Base-by-base conservation (phyloP, 257 asterid species). In the Gynochthodes officinalis region DNA sequence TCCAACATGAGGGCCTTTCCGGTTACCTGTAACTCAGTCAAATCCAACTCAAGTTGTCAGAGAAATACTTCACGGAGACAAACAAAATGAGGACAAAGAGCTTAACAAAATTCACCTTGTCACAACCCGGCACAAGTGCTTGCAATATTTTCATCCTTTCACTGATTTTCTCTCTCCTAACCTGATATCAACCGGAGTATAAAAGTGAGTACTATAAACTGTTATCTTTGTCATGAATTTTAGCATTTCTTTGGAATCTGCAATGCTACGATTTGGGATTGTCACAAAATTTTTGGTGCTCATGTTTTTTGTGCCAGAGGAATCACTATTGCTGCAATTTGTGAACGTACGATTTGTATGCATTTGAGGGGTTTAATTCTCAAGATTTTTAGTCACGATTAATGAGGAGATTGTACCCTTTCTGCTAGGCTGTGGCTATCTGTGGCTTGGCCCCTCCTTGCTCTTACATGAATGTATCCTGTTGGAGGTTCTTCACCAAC, bases 1-100 rank as follows among this genome's bases (percentile, higher is more conserved):
- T 92, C 98, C 93, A 92, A 84, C 92, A 92, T 83, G 78, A 84
- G 93, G 90, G 98, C 98, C 96, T 92, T 92, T 33, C 98, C 98
- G 65, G 89, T 88, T 67, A 86, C 93, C 97, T 91, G 85, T 80
- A 48, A 69, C 60, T 75, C 85, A 85, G 64, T 61, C 78, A 82
- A 79, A 76, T 35, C 74, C 86, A 85, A 84, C 80, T 80, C 67
- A 64, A 64, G 43, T 19, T 78, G 82, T 76, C 82, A 75, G 77
- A 30, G 28, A 64, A 39, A 27, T 27, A 25, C 64, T 39, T 28
- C 32, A 19, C 13, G 5, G 50, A 43, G 28, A 63, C 35, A 70
- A 80, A 52, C 53, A 54, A 77, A 53, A 21, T 53, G 7, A 76
- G 73, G 67, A 68, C 67, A 69, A 81, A 64, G 70, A 65, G 30